A percentile compares a stretch with the other conserved stretches of the same genome.
Conservation (phyloP, 1,284 basidiomycete genomes). For the Naganishia cerealis region DNA sequence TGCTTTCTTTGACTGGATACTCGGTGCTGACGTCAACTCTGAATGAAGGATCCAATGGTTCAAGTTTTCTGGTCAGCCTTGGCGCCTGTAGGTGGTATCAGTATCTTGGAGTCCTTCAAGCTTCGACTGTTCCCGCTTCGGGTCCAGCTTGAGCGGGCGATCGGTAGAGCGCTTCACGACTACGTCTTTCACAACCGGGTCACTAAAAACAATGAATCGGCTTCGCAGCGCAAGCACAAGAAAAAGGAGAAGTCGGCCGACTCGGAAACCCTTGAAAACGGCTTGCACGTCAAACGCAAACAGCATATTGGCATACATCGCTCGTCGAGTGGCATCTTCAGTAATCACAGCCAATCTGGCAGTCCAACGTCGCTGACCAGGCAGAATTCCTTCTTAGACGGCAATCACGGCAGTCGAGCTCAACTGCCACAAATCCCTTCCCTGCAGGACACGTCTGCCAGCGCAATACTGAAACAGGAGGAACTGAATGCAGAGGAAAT, state of each 20-base stretch:
- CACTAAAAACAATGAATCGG: neutral
- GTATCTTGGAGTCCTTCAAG: conserved; percentile 81
- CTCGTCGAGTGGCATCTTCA: conserved; percentile 5
- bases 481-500: conserved; percentile 49
- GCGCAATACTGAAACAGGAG: conserved; percentile 3
- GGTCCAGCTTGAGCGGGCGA: conserved; percentile 77
- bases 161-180: conserved; percentile 81
- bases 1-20: no score
- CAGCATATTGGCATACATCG: conserved; percentile 18
- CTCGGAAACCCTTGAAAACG: conserved; percentile 4
- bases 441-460: neutral
- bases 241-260: conserved; percentile 17
- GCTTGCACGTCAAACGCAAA: neutral
- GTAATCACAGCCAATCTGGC: neutral
- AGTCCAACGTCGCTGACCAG: conserved; percentile 2
- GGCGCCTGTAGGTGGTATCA: conserved; percentile 90
- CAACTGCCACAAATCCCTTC: conserved; percentile 1
- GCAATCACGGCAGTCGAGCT: neutral
- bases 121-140: conserved; percentile 82
- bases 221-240: conserved; percentile 2
- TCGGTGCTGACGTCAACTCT: neutral
- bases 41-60: conserved; percentile 34
- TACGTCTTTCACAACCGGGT: conserved; percentile 68
- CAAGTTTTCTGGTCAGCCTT: conserved; percentile 66
- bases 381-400: neutral